Conservation (phyloP, 805 yeast species). For the Wickerhamiella azymoides region DNA sequence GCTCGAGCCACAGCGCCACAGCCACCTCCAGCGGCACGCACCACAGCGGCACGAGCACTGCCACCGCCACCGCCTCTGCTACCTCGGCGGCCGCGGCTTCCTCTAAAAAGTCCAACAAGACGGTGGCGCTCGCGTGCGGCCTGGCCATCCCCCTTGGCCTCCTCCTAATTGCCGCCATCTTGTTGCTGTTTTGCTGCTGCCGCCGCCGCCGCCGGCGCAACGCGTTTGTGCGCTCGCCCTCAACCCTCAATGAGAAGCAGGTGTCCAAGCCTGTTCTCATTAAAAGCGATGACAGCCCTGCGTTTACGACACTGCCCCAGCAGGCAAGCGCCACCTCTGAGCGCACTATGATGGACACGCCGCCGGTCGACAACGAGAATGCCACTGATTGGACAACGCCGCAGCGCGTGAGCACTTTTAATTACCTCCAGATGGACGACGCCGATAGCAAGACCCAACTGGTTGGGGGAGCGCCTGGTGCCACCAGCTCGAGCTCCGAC, state of each 20-base stretch:
- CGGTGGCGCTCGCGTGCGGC: slow-evolving; percentile 80
- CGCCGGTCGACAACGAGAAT: slow-evolving; percentile 14
- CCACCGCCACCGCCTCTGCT: slow-evolving; percentile 20
- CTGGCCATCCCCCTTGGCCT: slow-evolving; percentile 61
- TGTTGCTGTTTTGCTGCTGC: slow-evolving; percentile 43
- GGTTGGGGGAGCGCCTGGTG: slow-evolving; percentile 19
- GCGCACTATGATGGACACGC: slow-evolving; percentile 16
- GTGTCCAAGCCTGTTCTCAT: slow-evolving; percentile 1
- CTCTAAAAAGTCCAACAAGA: slow-evolving; percentile 28
- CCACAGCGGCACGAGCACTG: slow-evolving; percentile 11
- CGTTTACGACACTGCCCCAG: not conserved
- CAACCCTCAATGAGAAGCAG: not conserved
- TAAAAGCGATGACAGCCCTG: slow-evolving; percentile 8
- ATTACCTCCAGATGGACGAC: slow-evolving; percentile 27
- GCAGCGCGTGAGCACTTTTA: slow-evolving; percentile 25
- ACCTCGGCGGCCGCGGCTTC: slow-evolving; percentile 21
- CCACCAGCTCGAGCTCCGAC: no score
- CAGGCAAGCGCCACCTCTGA: slow-evolving; percentile 10
- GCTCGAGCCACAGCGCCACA: slow-evolving; percentile 24
- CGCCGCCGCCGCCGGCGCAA: slow-evolving; percentile 35
- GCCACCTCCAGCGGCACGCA: slow-evolving; percentile 14
- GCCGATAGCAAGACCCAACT: slow-evolving; percentile 18
- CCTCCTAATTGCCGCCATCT: slow-evolving; percentile 31
- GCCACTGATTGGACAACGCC: slow-evolving; percentile 24
- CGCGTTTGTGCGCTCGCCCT: not conserved